phyloP scores from a whole-genome alignment of 2,329 filamentous ascomycete species.

The Exophiala lecanii-corni region DNA sequence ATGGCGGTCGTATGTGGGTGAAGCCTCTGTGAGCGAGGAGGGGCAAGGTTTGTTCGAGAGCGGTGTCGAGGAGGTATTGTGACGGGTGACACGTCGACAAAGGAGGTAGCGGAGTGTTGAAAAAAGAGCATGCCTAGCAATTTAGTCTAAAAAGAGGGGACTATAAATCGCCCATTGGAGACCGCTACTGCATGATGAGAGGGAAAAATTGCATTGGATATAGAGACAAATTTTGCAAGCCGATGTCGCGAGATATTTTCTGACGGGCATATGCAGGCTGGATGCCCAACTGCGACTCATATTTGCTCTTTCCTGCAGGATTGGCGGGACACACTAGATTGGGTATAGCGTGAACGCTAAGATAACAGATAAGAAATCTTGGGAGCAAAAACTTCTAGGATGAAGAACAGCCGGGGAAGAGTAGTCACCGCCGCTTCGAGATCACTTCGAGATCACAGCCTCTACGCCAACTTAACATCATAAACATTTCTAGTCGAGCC shows the following conservation, averaged over 20 bases:
- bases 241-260: constrained; percentile 12
- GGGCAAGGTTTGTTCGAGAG: background rate
- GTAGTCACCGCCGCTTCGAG: too few relatives aligned
- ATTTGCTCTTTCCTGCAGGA: background rate
- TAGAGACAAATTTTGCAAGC: constrained; percentile 11
- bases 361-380: constrained; percentile 3
- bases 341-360: constrained; percentile 1
- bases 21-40: constrained; percentile 2
- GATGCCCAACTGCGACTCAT: background rate
- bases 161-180: constrained; percentile 21
- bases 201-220: constrained; percentile 1
- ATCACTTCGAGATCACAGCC: too few relatives aligned
- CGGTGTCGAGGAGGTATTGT: constrained; percentile 13
- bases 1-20: constrained; percentile 10
- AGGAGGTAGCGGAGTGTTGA: constrained; percentile 6
- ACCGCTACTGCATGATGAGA: constrained; percentile 7
- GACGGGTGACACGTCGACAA: constrained; percentile 26
- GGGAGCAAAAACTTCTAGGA: background rate
- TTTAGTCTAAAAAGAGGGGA: background rate
- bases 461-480: too few relatives aligned
- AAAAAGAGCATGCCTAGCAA: background rate
- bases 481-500: too few relatives aligned
- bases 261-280: too few relatives aligned
- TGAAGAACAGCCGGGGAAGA: too few relatives aligned
- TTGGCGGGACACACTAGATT: background rate